phyloP scores from a whole-genome alignment of 169 alveolate genomes.

The Plasmodium inui region DNA sequence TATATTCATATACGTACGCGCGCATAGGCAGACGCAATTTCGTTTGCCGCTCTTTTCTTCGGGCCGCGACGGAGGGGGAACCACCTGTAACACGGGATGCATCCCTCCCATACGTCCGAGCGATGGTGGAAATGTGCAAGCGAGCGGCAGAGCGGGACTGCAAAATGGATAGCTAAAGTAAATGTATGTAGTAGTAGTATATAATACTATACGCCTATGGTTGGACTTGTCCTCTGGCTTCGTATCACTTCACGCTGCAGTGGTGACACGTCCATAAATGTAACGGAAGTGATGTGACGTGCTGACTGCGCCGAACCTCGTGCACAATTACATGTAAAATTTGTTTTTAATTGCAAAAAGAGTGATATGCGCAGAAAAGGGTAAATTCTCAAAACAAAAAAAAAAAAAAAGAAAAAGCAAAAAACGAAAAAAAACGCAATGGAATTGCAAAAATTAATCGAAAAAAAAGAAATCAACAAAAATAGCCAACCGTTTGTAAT shows the following conservation, averaged over 20 bases:
- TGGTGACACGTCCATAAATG: not conserved
- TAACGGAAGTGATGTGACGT: not conserved
- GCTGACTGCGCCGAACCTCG: not conserved
- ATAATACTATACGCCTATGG: not conserved
- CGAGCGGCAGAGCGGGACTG: not conserved
- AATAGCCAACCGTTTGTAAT: not conserved
- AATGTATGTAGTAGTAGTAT: too few relatives aligned
- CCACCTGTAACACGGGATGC: too few relatives aligned
- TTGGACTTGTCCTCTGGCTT: not conserved
- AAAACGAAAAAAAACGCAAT: not conserved
- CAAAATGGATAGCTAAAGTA: not conserved
- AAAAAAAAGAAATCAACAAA: not conserved
- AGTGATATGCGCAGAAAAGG: not conserved
- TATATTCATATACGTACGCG: not conserved
- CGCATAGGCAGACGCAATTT: not conserved
- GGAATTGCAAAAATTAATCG: not conserved
- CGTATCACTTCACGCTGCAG: not conserved
- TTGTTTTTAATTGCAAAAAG: not conserved
- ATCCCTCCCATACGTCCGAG: not conserved
- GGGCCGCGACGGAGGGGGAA: too few relatives aligned
- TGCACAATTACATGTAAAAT: not conserved
- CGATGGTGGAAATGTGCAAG: not conserved
- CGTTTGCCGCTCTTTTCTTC: not conserved
- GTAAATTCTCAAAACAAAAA: not conserved
- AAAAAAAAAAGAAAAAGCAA: not conserved